phyloP scores from a whole-genome alignment of 345 rosid genomes.

The Gossypium anomalum region DNA sequence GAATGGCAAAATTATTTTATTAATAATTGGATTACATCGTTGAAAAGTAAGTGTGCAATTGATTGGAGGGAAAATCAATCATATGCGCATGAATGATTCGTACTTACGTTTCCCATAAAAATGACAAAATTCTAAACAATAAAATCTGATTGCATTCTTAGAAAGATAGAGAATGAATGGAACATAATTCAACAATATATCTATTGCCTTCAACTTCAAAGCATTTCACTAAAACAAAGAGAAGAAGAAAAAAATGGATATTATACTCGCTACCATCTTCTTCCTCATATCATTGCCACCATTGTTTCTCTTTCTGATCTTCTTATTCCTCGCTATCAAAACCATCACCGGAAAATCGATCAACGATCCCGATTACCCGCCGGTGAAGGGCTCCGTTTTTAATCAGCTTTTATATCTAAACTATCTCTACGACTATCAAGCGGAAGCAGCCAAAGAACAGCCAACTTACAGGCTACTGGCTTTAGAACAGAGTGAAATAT shows the following conservation, averaged over 20 bases:
- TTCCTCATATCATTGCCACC: conserved; percentile 17
- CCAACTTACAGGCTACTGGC: conserved; percentile 55
- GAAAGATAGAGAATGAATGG: neutral
- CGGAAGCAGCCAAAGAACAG: conserved; percentile 34
- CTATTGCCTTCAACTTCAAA: no score
- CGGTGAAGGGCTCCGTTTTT: conserved; percentile 22
- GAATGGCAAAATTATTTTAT: no score
- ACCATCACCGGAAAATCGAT: conserved; percentile 50
- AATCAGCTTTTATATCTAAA: conserved; percentile 37
- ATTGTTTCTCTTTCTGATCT: conserved; percentile 18
- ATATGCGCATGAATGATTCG: no score
- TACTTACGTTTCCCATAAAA: no score
- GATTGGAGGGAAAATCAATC: no score
- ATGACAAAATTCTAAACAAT: no score
- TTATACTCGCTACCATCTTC: conserved; percentile 21
- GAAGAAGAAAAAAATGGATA: conserved; percentile 17
- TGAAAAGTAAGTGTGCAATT: no score
- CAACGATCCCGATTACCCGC: neutral
- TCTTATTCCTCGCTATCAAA: conserved; percentile 25
- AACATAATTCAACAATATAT: neutral
- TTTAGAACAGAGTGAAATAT: conserved; percentile 35
- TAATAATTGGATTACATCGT: no score
- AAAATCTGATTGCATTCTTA: no score
- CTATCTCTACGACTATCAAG: conserved; percentile 52
- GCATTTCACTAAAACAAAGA: neutral